Evolutionary conservation across 2,329 filamentous ascomycete genomes (phyloP), one percentile per base, ranked within the genome.

Genomic region (Coleophoma crateriformis): DNA sequence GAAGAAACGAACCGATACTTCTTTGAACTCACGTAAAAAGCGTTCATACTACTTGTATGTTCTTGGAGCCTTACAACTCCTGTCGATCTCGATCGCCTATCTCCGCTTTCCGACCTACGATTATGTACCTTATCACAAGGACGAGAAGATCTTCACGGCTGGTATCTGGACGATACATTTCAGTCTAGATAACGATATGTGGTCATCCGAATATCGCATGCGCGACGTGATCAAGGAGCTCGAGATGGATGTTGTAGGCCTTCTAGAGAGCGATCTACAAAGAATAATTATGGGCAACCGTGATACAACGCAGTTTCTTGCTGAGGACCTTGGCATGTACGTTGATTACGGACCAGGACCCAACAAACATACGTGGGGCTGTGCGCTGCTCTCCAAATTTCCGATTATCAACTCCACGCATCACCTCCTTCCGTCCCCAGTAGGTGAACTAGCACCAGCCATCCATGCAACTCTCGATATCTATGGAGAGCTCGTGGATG

Each of bases 101-200:
- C 78, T 91, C 48, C 89, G 94, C 54, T 96, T 97, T 74, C 94
- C 94, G 0, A 85, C 85, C 2, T 92, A 96, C 65, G 84, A 97
- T 70, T 95, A 96, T 72, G 82, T 81, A 49, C 88, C 94, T 0
- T 91, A 97, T 68, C 92, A 99, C 65, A 80, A 82, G 35, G 83
- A 96, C 47, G 87, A 91, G 55, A 94, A 94, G 59, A 73, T 95
- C 47, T 78, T 96, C 51, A 97, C 95, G 0, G 90, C 90, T 1
- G 94, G 94, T 59, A 97, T 99, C 67, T 99, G 94, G 94, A 99
- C 94, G 0, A 91, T 97, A 49, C 94, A 99, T 71, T 99, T 99
- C 68, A 91, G 88, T 13, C 82, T 99, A 17, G 94, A 99, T 71
- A 97, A 99, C 61, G 88, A 96, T 67, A 96, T 97, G 91, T 97